Conservation (phyloP, 2,329 filamentous ascomycete genomes). For the Harringtonia aguacate region DNA sequence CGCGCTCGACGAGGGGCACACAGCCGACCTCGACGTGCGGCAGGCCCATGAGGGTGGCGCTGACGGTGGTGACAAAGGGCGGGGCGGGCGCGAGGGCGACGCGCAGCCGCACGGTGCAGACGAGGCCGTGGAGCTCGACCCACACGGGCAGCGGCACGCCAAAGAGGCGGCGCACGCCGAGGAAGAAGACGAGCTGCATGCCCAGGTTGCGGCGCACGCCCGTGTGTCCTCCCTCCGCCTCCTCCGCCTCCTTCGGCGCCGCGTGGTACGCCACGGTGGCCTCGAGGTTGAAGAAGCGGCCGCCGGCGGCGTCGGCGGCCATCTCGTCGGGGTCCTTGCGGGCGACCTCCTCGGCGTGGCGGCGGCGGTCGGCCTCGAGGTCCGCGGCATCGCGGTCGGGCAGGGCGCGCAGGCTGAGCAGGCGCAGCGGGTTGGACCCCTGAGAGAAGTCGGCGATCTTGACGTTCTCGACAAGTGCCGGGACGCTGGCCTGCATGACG, state of each 20-base stretch:
- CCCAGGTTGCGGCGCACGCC: conserved; percentile 92
- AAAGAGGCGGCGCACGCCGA: conserved; percentile 81
- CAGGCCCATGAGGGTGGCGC: conserved; percentile 87
- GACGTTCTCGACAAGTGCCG: conserved; percentile 84
- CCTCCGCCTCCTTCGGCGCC: conserved; percentile 53
- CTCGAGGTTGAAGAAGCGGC: conserved; percentile 88
- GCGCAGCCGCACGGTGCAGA: conserved; percentile 75
- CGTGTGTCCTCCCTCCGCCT: conserved; percentile 26
- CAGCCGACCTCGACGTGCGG: conserved; percentile 86
- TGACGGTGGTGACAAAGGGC: conserved; percentile 84
- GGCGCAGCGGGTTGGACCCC: conserved; percentile 79
- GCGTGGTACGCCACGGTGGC: conserved; percentile 87
- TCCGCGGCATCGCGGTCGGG: conserved; percentile 74
- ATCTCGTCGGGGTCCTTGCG: conserved; percentile 75
- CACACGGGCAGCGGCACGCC: conserved; percentile 78
- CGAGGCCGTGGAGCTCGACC: conserved; percentile 83
- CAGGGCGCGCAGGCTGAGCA: conserved; percentile 76
- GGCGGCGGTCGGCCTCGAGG: conserved; percentile 70
- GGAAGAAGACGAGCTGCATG: conserved; percentile 90
- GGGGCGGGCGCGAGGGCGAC: conserved; percentile 82
- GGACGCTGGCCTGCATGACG: conserved; percentile 93
- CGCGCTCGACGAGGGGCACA: conserved; percentile 82
- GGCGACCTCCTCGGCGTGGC: conserved; percentile 58
- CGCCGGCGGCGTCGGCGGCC: conserved; percentile 80
- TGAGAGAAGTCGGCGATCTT: conserved; percentile 92